A percentile compares a stretch with the other conserved stretches of the same genome.
These are phyloP conservation scores for Clavulina sp. DNA, from an alignment of 768 basidiomycete species.

Conservation along the genomic window DNA sequence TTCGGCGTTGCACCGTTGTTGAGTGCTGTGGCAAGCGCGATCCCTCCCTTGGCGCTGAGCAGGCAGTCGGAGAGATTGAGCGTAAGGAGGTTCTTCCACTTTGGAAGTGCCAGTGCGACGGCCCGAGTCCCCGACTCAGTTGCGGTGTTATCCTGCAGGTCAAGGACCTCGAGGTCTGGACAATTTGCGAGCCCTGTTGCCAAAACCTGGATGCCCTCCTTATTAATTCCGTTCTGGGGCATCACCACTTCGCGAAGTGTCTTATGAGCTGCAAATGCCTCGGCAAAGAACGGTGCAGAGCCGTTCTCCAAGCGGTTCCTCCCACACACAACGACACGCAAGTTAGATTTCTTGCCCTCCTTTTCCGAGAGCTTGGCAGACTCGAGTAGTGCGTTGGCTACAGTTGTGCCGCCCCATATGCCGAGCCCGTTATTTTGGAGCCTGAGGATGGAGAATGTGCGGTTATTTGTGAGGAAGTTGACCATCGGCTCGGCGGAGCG, in stretches of 20 bases:
- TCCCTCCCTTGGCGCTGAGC: conserved; percentile 62
- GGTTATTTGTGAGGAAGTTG: conserved; percentile 69
- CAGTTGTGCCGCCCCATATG: conserved; percentile 65
- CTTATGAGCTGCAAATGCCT: conserved; percentile 72
- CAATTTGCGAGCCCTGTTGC: conserved; percentile 57
- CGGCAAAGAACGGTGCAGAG: conserved; percentile 65
- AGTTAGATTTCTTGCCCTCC: conserved; percentile 49
- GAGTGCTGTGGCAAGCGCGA: conserved; percentile 43
- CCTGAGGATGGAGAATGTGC: conserved; percentile 63
- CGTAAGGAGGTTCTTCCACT: conserved; percentile 54
- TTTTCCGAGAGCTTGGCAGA: conserved; percentile 52
- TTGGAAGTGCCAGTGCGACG: conserved; percentile 43
- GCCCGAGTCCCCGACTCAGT: conserved; percentile 37
- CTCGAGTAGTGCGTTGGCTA: conserved; percentile 67
- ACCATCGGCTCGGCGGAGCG: conserved; percentile 90
- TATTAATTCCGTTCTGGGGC: conserved; percentile 96
- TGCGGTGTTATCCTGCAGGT: conserved; percentile 80
- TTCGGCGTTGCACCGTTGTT: conserved; percentile 52
- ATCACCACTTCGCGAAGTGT: conserved; percentile 72
- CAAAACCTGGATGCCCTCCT: conserved; percentile 72
- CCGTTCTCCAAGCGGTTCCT: conserved; percentile 93
- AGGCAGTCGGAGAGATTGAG: conserved; percentile 90
- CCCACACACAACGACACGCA: conserved; percentile 76
- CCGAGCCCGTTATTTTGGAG: conserved; percentile 97
- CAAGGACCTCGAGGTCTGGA: conserved; percentile 49